These are phyloP conservation scores for Phaseolus lunatus DNA, from an alignment of 306 rosid genomes.

Conservation along the genomic window DNA sequence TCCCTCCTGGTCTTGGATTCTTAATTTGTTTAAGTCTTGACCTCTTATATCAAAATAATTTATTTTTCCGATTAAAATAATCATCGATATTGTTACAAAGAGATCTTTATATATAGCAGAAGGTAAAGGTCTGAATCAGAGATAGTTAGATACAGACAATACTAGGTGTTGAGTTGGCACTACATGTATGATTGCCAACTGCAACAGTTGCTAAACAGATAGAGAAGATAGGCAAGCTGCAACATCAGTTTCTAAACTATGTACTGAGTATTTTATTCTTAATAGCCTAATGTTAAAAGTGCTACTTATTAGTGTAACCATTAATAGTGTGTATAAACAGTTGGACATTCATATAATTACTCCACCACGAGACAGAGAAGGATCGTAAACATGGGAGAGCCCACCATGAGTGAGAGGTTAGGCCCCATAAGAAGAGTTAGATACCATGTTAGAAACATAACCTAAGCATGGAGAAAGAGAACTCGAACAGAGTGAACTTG, in stretches of 20 bases:
- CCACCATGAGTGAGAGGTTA: no score
- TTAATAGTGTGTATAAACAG: no score
- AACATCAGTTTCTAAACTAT: background rate
- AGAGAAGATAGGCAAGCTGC: conserved; percentile 2
- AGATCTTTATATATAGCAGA: background rate
- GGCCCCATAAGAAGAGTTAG: no score
- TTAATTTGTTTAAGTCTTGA: background rate
- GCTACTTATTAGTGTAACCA: no score
- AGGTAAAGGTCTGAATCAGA: background rate
- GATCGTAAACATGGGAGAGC: no score
- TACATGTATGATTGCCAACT: background rate
- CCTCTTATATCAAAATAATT: no score
- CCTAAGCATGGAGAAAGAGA: no score
- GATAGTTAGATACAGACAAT: background rate
- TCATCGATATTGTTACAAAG: background rate
- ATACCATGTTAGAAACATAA: no score
- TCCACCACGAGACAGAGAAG: no score
- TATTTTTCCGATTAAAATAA: background rate
- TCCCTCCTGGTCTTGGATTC: background rate
- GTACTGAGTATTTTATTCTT: background rate
- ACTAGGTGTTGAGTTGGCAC: background rate
- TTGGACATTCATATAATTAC: no score
- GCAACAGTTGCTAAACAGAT: background rate
- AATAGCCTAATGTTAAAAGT: no score
- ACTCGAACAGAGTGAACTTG: no score